A percentile compares a stretch with the other conserved stretches of the same genome.
These are phyloP conservation scores for Panus rudis DNA, from an alignment of 768 basidiomycete genomes.

Conservation along the genomic window DNA sequence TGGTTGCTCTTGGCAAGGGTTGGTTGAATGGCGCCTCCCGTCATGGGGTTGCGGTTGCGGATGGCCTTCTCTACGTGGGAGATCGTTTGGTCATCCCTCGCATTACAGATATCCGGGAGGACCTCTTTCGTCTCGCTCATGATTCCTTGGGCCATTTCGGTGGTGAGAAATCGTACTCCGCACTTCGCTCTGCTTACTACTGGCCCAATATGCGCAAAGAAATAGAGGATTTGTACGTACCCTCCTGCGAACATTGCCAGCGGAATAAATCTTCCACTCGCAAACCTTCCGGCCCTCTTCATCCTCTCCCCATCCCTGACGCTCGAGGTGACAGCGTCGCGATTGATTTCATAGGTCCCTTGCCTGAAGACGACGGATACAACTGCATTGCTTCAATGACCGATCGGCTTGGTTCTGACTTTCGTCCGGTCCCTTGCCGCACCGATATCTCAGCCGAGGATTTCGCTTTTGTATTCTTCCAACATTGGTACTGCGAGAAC, in stretches of 20 bases:
- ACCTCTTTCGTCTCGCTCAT: constrained; percentile 10
- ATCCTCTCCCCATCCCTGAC: constrained; percentile 14
- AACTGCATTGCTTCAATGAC: constrained; percentile 21
- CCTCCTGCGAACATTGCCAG: constrained; percentile 25
- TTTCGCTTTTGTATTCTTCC: constrained; percentile 18
- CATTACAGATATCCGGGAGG: constrained; percentile 4
- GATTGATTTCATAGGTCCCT: constrained; percentile 23
- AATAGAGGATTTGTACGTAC: constrained; percentile 25
- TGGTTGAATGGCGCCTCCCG: background rate
- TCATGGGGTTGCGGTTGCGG: constrained; percentile 3
- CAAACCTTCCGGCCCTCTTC: constrained; percentile 16
- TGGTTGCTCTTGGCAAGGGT: no score
- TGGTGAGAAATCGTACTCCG: constrained; percentile 11
- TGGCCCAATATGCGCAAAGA: constrained; percentile 25
- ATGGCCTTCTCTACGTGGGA: constrained; percentile 12
- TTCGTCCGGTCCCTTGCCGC: constrained; percentile 4
- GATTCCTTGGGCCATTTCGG: constrained; percentile 17
- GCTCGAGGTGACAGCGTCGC: constrained; percentile 12
- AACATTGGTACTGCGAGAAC: constrained; percentile 23
- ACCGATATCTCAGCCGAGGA: constrained; percentile 10
- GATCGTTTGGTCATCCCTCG: constrained; percentile 2
- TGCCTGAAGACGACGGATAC: constrained; percentile 15
- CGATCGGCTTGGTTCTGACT: constrained; percentile 11
- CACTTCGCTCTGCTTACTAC: constrained; percentile 9
- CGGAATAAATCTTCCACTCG: constrained; percentile 26